Percentiles rank a stretch among this genome's conserved stretches.
phyloP scores from a whole-genome alignment of 1,139 yeast genomes.

The Suhomyces panamericanus region DNA sequence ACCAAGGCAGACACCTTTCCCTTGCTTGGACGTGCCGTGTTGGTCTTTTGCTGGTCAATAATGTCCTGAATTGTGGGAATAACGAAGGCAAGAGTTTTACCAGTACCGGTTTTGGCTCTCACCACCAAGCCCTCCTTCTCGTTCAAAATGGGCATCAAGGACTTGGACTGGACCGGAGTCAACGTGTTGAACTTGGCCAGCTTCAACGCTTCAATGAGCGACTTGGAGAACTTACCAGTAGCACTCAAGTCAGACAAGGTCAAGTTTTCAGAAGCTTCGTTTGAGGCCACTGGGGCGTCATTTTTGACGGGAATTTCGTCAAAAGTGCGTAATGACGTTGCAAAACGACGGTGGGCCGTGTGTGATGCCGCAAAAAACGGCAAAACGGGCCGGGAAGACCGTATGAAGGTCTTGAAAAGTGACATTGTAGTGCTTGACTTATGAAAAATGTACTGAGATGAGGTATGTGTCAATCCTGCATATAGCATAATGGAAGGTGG shows the following conservation, averaged over 20 bases:
- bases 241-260: constrained; percentile 10
- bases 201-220: constrained; percentile 32
- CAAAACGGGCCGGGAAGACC: constrained; percentile 1
- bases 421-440: neutral
- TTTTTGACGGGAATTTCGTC: neutral
- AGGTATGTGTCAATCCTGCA: neutral
- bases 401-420: constrained; percentile 3
- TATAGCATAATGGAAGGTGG: no score
- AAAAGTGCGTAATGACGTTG: neutral
- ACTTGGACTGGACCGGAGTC: constrained; percentile 78
- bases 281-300: neutral
- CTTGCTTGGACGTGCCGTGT: constrained; percentile 12
- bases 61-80: constrained; percentile 64
- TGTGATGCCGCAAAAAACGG: neutral
- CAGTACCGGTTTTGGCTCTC: constrained; percentile 94
- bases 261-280: constrained; percentile 1
- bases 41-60: constrained; percentile 15
- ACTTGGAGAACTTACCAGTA: constrained; percentile 13
- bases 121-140: constrained; percentile 69
- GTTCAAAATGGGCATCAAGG: constrained; percentile 65
- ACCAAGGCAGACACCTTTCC: constrained; percentile 56
- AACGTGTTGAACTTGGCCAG: constrained; percentile 49
- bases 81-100: constrained; percentile 88
- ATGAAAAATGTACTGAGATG: constrained; percentile 1
- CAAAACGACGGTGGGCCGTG: neutral